Base-by-base conservation (phyloP, 202 grass and related monocot genomes). In the Miscanthus sacchariflorus region DNA sequence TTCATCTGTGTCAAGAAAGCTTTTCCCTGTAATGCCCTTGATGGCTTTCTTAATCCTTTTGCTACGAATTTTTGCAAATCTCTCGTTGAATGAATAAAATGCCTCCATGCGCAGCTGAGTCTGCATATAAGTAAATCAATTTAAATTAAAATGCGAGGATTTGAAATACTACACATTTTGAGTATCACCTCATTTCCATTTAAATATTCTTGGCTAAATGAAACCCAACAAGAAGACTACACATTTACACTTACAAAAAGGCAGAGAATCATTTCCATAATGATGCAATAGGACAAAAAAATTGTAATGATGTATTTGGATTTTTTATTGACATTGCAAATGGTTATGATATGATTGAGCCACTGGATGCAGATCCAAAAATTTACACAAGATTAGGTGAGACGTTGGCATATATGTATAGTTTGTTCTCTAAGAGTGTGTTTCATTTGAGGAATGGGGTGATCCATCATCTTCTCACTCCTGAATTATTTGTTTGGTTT, bases 71-170 rank as follows among this genome's bases (percentile, higher is more conserved):
- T 99, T 99, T 58, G 96, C 94, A 87, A 99, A 99, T 87, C 94
- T 95, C 92, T 99, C 96, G 7, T 99, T 99, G 88, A 95, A 99
- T 56, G 92, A 90, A 88, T 96, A 99, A 91, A 99, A 99, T 63
- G 96, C 89, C 43, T 99, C 96, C 79, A 99, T 83, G 64, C 92
- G 83, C 78, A 98, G 38, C 84, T 98, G 96, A 79, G 96, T 96
- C 96, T 98, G 91, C 72, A 94, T 84, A 71, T 59, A 39, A 87
- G 64, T 81, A 91, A 89, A 85, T 1, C 68, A 78, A 70, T 78
- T 67, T 56, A 76, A 72, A 72, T 85, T 70, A 74, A 76, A 83
- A 70, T 63, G 15, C 78, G 44, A 85, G 61, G 50, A 78, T 74
- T 33, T 82, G 68, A 54, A 56, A 70, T 61, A 80, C 38, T 23